These are phyloP conservation scores for Sporothrix schenckii DNA, from an alignment of 2,329 filamentous ascomycete species.

Conservation along the genomic window DNA sequence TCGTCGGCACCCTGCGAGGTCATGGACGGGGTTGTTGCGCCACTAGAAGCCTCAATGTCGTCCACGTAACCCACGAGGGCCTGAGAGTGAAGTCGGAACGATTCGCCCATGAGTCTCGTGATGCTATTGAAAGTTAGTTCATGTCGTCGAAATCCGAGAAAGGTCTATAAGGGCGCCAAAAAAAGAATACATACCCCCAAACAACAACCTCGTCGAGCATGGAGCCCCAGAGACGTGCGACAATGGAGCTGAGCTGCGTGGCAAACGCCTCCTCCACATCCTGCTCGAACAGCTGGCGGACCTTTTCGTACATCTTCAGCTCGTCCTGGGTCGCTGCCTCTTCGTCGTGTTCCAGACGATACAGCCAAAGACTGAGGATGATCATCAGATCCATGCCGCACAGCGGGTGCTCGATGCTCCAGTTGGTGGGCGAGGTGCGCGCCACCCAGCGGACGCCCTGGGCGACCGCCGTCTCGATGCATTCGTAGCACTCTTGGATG, in stretches of 20 bases:
- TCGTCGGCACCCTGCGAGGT: constrained; percentile 71
- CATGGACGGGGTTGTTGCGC: constrained; percentile 71
- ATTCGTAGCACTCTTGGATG: constrained; percentile 96
- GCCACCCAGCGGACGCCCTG: constrained; percentile 98
- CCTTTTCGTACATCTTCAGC: constrained; percentile 86
- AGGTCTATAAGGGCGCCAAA: neutral
- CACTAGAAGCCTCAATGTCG: constrained; percentile 70
- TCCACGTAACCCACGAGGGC: constrained; percentile 94
- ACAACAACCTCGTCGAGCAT: constrained; percentile 99
- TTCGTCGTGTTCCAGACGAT: constrained; percentile 98
- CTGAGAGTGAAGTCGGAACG: constrained; percentile 95
- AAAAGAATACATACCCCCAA: constrained; percentile 79
- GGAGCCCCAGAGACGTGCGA: constrained; percentile 92
- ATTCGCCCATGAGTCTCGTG: constrained; percentile 95
- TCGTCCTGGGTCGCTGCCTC: constrained; percentile 86
- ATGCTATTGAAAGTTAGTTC: constrained; percentile 64
- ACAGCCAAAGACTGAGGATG: constrained; percentile 96
- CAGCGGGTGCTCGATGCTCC: constrained; percentile 97
- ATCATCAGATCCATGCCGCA: constrained; percentile 98
- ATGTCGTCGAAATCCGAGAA: neutral
- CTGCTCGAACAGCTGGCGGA: constrained; percentile 86
- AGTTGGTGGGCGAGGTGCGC: constrained; percentile 96
- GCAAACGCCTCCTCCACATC: constrained; percentile 82
- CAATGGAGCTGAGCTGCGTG: constrained; percentile 87
- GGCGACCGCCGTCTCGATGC: constrained; percentile 91